phyloP scores from a whole-genome alignment of 78 protist species.

The Monosiga brevicollis region DNA sequence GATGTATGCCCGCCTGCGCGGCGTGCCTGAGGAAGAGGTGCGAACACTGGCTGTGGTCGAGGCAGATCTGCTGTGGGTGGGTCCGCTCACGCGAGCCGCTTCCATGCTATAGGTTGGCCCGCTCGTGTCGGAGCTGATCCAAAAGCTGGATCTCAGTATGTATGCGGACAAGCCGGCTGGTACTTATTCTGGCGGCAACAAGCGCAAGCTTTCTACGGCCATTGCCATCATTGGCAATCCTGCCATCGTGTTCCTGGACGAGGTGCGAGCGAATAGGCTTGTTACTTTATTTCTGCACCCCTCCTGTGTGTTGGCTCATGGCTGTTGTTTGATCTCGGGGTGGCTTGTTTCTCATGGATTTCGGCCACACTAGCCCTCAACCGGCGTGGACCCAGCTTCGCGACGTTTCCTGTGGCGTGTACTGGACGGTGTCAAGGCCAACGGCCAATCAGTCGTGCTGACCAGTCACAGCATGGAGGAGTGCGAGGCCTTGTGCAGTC shows the following conservation, averaged over 20 bases:
- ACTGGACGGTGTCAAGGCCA: constrained; percentile 4
- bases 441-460: constrained; percentile 42
- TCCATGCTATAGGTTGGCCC: too few species aligned
- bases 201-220: constrained; percentile 69
- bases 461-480: constrained; percentile 72
- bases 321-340: too few species aligned
- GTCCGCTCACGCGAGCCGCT: too few species aligned
- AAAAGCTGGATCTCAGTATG: neutral
- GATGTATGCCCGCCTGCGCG: constrained; percentile 61
- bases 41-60: too few species aligned
- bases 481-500: constrained; percentile 43
- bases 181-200: constrained; percentile 63
- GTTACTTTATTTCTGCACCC: too few species aligned
- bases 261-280: constrained; percentile 56
- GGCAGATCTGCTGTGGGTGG: too few species aligned
- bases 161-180: constrained; percentile 1
- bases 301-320: too few species aligned
- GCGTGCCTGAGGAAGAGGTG: constrained; percentile 15
- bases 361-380: neutral
- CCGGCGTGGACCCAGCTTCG: constrained; percentile 67
- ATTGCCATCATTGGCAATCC: constrained; percentile 45
- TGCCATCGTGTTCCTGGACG: constrained; percentile 53
- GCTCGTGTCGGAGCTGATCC: neutral
- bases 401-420: constrained; percentile 54
- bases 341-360: too few species aligned